These are phyloP conservation scores for Dicorynia guianensis DNA, from an alignment of 306 rosid species.

Conservation along the genomic window DNA sequence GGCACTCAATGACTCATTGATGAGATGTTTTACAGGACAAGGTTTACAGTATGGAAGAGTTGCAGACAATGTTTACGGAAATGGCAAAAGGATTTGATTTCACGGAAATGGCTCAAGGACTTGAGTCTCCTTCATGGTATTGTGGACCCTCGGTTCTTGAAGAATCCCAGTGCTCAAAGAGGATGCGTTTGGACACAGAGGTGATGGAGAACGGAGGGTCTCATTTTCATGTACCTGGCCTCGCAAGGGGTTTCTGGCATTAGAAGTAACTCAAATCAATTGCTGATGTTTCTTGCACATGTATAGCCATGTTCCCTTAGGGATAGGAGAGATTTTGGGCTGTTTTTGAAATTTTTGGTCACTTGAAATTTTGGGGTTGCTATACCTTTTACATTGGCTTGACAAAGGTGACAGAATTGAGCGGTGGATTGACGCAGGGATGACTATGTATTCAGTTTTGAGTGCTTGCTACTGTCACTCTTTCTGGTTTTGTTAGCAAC, in stretches of 20 bases:
- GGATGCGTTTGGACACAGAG: slow-evolving; percentile 47
- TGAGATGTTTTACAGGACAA: slow-evolving; percentile 40
- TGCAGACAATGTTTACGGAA: slow-evolving; percentile 63
- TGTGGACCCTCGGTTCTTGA: slow-evolving; percentile 41
- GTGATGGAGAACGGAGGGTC: slow-evolving; percentile 29
- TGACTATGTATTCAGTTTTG: too few species aligned
- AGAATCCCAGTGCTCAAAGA: slow-evolving; percentile 49
- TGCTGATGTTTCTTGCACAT: background rate
- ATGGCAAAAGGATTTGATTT: too few species aligned
- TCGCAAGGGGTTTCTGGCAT: slow-evolving; percentile 36
- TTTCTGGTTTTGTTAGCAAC: too few species aligned
- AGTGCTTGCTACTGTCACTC: too few species aligned
- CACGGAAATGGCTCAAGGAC: slow-evolving; percentile 62
- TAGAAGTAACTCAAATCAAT: background rate
- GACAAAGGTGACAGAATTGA: too few species aligned
- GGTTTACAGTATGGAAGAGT: slow-evolving; percentile 62
- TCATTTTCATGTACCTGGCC: slow-evolving; percentile 26
- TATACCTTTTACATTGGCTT: too few species aligned
- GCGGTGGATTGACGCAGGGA: too few species aligned
- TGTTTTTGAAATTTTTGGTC: background rate
- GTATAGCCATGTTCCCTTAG: background rate
- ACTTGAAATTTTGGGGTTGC: background rate
- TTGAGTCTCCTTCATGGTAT: slow-evolving; percentile 47
- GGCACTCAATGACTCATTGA: background rate
- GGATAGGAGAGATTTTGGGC: background rate